A percentile compares a stretch with the other conserved stretches of the same genome.
Evolutionary conservation across 2,329 filamentous ascomycete genomes (phyloP).

Genomic region (Bipolaris sorokiniana): DNA sequence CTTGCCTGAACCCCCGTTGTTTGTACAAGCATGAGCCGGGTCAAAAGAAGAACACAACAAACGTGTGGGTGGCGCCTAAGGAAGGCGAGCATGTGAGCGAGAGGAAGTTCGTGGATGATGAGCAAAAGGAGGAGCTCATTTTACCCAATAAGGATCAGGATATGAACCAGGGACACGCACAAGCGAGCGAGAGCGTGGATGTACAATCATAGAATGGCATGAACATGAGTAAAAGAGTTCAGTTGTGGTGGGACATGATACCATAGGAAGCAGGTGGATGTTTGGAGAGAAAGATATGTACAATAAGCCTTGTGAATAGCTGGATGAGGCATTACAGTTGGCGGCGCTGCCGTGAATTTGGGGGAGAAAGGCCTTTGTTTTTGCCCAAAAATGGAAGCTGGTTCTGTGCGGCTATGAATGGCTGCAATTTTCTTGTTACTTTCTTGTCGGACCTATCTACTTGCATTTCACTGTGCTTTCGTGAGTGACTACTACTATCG

Average conservation of each 20-base stretch:
- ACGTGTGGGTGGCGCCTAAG: slow-evolving; percentile 79
- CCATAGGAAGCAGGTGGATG: slow-evolving; percentile 13
- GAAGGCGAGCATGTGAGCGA: slow-evolving; percentile 74
- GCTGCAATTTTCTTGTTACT: slow-evolving; percentile 16
- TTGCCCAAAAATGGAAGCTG: slow-evolving; percentile 9
- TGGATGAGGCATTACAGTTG: slow-evolving; percentile 18
- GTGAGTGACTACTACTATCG: neutral
- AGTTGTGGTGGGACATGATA: slow-evolving; percentile 22
- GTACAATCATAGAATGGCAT: slow-evolving; percentile 25
- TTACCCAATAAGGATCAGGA: slow-evolving; percentile 58
- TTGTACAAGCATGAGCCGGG: slow-evolving; percentile 90
- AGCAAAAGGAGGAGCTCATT: slow-evolving; percentile 72
- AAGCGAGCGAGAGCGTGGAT: slow-evolving; percentile 29
- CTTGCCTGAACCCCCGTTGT: slow-evolving; percentile 88
- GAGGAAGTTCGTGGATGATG: slow-evolving; percentile 81
- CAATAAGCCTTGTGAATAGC: slow-evolving; percentile 31
- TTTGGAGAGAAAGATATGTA: slow-evolving; percentile 24
- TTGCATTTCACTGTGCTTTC: neutral
- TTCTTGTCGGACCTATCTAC: neutral
- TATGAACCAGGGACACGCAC: slow-evolving; percentile 24
- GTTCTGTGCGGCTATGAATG: slow-evolving; percentile 9
- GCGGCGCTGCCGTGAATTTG: slow-evolving; percentile 10
- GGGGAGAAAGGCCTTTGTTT: slow-evolving; percentile 6
- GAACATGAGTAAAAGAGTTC: neutral
- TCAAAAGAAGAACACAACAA: slow-evolving; percentile 76